A percentile compares a stretch with the other conserved stretches of the same genome.
Evolutionary conservation across 148 eudicot genomes (phyloP).

Genomic region (Drosera capensis): DNA sequence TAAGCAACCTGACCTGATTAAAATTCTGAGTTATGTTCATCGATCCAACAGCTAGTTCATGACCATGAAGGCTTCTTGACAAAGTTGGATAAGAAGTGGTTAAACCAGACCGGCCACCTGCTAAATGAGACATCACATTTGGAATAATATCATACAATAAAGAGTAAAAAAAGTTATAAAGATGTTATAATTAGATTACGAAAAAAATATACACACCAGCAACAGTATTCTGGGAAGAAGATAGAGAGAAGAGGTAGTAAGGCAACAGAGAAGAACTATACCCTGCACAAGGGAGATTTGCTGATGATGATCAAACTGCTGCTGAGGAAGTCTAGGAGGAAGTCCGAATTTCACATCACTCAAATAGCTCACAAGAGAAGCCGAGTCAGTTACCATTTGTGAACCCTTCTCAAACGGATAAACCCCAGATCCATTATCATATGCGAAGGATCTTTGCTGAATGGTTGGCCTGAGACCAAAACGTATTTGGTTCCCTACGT

Average conservation of each 20-base stretch:
- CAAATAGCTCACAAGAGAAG: conserved; percentile 44
- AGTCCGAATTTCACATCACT: conserved; percentile 31
- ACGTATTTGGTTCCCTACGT: conserved; percentile 45
- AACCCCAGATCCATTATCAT: conserved; percentile 33
- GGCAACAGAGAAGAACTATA: conserved; percentile 12
- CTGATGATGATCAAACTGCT: conserved; percentile 52
- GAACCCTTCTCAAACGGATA: conserved; percentile 52
- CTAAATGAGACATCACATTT: conserved; percentile 10
- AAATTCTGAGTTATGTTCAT: conserved; percentile 34
- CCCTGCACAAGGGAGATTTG: conserved; percentile 48
- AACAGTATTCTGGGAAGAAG: too few relatives aligned
- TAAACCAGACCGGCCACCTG: conserved; percentile 61
- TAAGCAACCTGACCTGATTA: conserved; percentile 38
- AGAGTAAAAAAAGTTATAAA: neutral
- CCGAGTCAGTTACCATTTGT: conserved; percentile 41
- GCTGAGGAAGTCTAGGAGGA: conserved; percentile 33
- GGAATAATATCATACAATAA: too few relatives aligned
- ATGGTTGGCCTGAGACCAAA: conserved; percentile 43
- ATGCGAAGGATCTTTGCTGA: conserved; percentile 45
- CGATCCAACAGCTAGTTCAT: conserved; percentile 31
- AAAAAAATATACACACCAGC: too few relatives aligned
- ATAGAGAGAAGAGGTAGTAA: neutral
- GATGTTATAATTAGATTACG: too few relatives aligned
- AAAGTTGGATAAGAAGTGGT: conserved; percentile 38
- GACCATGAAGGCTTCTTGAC: conserved; percentile 33